Evolutionary conservation across 371 early-diverging fungal species (phyloP).

Genomic region (Apophysomyces trapeziformis): DNA sequence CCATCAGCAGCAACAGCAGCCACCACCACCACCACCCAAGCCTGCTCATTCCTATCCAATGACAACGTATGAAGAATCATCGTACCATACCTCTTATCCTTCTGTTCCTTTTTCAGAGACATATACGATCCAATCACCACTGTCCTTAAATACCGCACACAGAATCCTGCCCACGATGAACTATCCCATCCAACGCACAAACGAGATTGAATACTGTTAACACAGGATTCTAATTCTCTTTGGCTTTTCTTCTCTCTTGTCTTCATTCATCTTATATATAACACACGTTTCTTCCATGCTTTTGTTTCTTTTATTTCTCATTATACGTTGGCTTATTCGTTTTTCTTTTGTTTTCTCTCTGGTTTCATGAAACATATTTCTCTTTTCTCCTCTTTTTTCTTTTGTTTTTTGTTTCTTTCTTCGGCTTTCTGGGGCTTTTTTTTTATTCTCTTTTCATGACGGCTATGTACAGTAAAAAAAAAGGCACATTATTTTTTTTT

Average conservation of each 20-base stretch:
- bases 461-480: conserved; percentile 10
- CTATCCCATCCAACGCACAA: conserved; percentile 6
- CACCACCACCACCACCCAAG: not conserved
- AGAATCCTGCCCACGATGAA: not conserved
- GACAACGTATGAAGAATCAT: conserved; percentile 1
- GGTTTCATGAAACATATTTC: not conserved
- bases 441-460: not conserved
- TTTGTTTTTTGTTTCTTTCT: not conserved
- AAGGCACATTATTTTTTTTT: not conserved
- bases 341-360: not conserved
- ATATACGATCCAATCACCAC: not conserved
- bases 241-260: not conserved
- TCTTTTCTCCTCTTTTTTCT: not conserved
- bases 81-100: not conserved
- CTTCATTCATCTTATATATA: not conserved
- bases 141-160: conserved; percentile 2
- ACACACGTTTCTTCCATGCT: not conserved
- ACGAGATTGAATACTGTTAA: conserved; percentile 5
- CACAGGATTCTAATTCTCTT: not conserved
- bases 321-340: not conserved
- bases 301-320: not conserved
- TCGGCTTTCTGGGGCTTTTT: not conserved
- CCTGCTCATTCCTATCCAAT: not conserved
- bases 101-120: not conserved
- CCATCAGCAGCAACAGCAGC: not conserved